These are phyloP conservation scores for Salvia sclarea DNA, from an alignment of 305 asterid species.

Conservation along the genomic window DNA sequence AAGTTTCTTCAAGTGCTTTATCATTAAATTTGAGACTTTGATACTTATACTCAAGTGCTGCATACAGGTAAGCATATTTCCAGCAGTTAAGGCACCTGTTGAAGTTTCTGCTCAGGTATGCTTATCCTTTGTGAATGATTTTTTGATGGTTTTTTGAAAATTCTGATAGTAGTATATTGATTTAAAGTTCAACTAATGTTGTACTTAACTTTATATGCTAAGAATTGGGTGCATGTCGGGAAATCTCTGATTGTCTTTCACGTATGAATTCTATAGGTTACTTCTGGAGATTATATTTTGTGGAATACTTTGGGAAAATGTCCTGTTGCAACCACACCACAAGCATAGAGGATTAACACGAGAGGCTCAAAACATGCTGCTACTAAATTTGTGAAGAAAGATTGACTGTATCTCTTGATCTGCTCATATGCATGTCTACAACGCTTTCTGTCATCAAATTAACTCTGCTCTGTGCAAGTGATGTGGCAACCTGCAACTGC, in stretches of 20 bases:
- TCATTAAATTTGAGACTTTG: conserved; percentile 14
- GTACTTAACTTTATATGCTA: not conserved
- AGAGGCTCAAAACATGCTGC: conserved; percentile 7
- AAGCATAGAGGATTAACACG: conserved; percentile 37
- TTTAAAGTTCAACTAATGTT: not conserved
- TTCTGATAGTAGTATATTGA: not conserved
- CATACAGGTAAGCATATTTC: conserved; percentile 84
- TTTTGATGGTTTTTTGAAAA: not conserved
- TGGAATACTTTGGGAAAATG: conserved; percentile 96
- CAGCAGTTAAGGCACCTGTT: conserved; percentile 85
- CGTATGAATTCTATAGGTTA: conserved; percentile 52
- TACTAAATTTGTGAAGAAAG: conserved; percentile 3
- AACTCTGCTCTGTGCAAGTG: not conserved
- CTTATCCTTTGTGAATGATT: conserved; percentile 2
- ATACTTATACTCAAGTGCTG: conserved; percentile 24
- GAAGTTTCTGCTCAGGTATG: conserved; percentile 87
- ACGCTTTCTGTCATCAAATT: not conserved
- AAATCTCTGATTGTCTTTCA: conserved; percentile 20
- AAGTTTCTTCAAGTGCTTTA: conserved; percentile 38
- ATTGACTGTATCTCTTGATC: conserved; percentile 23
- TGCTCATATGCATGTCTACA: conserved; percentile 12
- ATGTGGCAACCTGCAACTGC: not conserved
- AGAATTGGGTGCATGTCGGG: conserved; percentile 10
- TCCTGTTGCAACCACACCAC: conserved; percentile 77
- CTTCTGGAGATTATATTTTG: conserved; percentile 88